Evolutionary conservation across 73 alveolate species (phyloP).

Genomic region (Paramecium sonneborni): DNA sequence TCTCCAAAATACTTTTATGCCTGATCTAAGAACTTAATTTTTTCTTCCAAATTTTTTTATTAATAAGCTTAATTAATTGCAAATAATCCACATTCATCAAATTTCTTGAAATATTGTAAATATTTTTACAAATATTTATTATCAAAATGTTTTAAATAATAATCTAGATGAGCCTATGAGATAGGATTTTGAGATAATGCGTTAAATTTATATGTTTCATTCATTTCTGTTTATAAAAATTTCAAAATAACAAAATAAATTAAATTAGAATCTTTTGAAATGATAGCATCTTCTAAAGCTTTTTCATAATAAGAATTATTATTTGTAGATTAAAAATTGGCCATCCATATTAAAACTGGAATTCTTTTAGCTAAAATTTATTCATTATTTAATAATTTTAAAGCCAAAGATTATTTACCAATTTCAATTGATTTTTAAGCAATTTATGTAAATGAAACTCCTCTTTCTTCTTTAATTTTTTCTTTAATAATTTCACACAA

Average conservation of each 20-base stretch:
- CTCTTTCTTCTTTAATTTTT: conserved; percentile 60
- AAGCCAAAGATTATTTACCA: conserved; percentile 67
- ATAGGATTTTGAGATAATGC: background rate
- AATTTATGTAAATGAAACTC: conserved; percentile 63
- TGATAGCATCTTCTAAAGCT: conserved; percentile 62
- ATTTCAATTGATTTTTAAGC: conserved; percentile 70
- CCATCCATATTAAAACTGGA: conserved; percentile 72
- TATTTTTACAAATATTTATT: conserved; percentile 6
- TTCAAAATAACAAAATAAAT: conserved; percentile 66
- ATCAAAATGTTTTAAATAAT: conserved; percentile 29
- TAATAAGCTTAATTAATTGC: conserved; percentile 3
- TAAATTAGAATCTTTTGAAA: conserved; percentile 65
- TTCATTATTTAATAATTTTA: conserved; percentile 66
- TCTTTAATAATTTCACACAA: conserved; percentile 52
- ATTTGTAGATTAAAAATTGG: conserved; percentile 17
- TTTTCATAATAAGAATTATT: conserved; percentile 64
- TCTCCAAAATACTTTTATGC: conserved; percentile 47
- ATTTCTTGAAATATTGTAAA: conserved; percentile 35
- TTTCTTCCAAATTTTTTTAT: background rate
- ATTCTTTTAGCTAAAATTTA: conserved; percentile 66
- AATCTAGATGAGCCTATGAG: background rate
- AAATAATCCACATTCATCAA: conserved; percentile 55
- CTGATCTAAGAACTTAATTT: background rate
- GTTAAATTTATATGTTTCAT: conserved; percentile 41
- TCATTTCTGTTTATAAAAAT: conserved; percentile 38